Conservation (phyloP, 2,329 filamentous ascomycete genomes). For the Penicillium digitatum region DNA sequence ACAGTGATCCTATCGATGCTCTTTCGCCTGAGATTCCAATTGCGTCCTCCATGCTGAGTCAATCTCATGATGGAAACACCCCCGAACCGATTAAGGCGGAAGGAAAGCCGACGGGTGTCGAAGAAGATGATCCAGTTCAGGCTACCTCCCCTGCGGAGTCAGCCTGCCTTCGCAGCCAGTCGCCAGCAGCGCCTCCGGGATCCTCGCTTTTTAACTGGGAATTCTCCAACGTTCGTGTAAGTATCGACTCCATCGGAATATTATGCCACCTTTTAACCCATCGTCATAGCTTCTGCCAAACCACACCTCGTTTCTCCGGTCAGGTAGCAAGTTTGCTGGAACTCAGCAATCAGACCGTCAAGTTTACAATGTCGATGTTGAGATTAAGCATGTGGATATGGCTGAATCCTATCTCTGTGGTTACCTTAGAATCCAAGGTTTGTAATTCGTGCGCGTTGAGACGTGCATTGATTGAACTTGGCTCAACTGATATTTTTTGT, state of each 20-base stretch:
- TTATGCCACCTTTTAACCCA: conserved; percentile 15
- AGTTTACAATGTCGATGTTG: conserved; percentile 91
- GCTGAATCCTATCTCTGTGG: conserved; percentile 91
- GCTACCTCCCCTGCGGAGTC: conserved; percentile 36
- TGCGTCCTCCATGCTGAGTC: conserved; percentile 26
- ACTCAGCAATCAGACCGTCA: conserved; percentile 92
- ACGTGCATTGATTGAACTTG: neutral
- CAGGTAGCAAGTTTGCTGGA: conserved; percentile 82
- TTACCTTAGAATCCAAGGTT: conserved; percentile 92
- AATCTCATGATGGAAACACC: conserved; percentile 26
- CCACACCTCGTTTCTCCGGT: conserved; percentile 77
- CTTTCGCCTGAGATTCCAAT: conserved; percentile 25
- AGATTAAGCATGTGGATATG: conserved; percentile 95
- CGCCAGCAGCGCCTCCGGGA: conserved; percentile 33
- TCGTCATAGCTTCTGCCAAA: conserved; percentile 64
- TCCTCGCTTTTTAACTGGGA: conserved; percentile 52
- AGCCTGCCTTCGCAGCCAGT: conserved; percentile 25
- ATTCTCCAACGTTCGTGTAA: conserved; percentile 55
- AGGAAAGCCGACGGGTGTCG: conserved; percentile 24
- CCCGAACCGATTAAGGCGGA: conserved; percentile 28
- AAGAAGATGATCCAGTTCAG: conserved; percentile 35
- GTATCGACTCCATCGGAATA: conserved; percentile 21
- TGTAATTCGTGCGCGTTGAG: conserved; percentile 12
- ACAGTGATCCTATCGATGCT: conserved; percentile 26
- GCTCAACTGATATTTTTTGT: conserved; percentile 8